Evolutionary conservation across 352 stramenopile genomes (phyloP).

Genomic region (Phytophthora gonapodyides): DNA sequence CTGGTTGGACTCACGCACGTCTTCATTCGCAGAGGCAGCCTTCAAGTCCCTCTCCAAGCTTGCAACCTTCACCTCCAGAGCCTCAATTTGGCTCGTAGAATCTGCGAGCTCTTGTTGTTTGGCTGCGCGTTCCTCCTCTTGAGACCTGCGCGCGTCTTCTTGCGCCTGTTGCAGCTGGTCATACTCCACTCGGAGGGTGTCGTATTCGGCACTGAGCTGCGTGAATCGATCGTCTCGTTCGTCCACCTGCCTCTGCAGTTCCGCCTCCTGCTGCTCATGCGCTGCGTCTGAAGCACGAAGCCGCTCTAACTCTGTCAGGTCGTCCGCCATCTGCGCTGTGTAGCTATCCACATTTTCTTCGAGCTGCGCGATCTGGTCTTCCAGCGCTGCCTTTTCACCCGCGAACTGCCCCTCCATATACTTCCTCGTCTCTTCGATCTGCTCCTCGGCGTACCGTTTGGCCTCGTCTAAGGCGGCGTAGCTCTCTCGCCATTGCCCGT

Average conservation of each 20-base stretch:
- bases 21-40: slow-evolving; percentile 30
- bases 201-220: slow-evolving; percentile 61
- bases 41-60: slow-evolving; percentile 28
- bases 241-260: slow-evolving; percentile 58
- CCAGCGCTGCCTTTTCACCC: slow-evolving; percentile 46
- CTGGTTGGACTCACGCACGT: slow-evolving; percentile 44
- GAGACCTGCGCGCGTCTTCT: slow-evolving; percentile 17
- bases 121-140: slow-evolving; percentile 29
- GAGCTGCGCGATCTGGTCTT: slow-evolving; percentile 55
- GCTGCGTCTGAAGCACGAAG: slow-evolving; percentile 38
- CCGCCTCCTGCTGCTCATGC: slow-evolving; percentile 43
- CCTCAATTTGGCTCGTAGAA: slow-evolving; percentile 24
- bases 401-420: slow-evolving; percentile 27
- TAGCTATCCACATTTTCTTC: slow-evolving; percentile 58
- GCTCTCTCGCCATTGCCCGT: slow-evolving; percentile 60
- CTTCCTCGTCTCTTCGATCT: slow-evolving; percentile 37
- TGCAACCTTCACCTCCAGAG: slow-evolving; percentile 37
- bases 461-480: slow-evolving; percentile 59
- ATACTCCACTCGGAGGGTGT: slow-evolving; percentile 44
- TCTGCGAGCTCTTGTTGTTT: slow-evolving; percentile 36
- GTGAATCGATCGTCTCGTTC: slow-evolving; percentile 61
- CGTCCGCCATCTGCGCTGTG: slow-evolving; percentile 49
- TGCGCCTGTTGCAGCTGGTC: slow-evolving; percentile 37
- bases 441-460: slow-evolving; percentile 56
- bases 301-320: slow-evolving; percentile 60